Evolutionary conservation across 257 asterid genomes (phyloP).

Genomic region (Solanum virginianum): DNA sequence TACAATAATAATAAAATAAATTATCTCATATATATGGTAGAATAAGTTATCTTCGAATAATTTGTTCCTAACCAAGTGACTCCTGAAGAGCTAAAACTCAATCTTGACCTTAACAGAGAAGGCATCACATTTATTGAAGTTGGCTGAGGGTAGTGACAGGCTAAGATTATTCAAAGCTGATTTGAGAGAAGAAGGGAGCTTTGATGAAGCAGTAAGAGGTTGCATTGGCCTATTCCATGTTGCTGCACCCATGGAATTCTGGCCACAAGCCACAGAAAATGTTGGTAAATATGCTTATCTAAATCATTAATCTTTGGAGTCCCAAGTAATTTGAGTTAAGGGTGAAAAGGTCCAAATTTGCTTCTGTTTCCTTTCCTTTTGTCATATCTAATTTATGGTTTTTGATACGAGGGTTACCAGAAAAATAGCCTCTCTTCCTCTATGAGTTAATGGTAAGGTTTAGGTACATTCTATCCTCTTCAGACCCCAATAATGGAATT

Average conservation of each 20-base stretch:
- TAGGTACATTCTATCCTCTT: no score
- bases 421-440: accelerated
- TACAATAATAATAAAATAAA: no score
- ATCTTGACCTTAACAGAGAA: constrained; percentile 33
- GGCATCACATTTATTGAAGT: constrained; percentile 33
- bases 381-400: no score
- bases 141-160: constrained; percentile 33
- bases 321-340: background rate
- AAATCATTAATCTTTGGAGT: background rate
- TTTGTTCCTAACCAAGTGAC: no score
- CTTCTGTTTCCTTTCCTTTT: background rate
- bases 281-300: constrained; percentile 24
- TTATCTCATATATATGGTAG: no score
- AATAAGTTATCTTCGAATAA: no score
- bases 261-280: constrained; percentile 23
- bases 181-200: constrained; percentile 74
- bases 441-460: no score
- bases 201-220: constrained; percentile 64
- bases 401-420: no score
- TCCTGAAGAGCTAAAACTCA: background rate
- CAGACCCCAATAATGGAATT: no score
- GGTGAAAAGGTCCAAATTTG: background rate
- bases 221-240: constrained; percentile 80
- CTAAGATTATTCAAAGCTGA: constrained; percentile 58
- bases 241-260: constrained; percentile 82